Evolutionary conservation across 257 asterid species (phyloP), one percentile per base, ranked within the genome.

Genomic region (Solanum ossicruentum): DNA sequence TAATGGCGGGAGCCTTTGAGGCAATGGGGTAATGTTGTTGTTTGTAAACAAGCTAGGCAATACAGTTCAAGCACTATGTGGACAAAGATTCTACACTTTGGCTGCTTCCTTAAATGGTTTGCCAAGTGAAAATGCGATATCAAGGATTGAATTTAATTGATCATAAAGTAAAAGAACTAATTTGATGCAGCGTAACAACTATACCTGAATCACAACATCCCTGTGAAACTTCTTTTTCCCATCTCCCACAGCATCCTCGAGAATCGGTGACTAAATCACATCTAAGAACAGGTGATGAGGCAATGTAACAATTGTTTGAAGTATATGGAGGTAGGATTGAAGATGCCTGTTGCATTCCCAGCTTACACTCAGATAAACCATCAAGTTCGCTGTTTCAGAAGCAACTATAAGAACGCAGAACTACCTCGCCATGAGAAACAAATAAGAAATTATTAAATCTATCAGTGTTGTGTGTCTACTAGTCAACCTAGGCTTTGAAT

Each of bases 371-470:
- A 72, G 84, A 67, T 83, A 18, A 90, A 55, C 69, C 92, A 80
- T 85, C 51, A 66, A 89, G 84, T 85, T 86, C 82, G 55, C 93
- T 92, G 83, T 54, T 84, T 10, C 66, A 66, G 65, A 84, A 36
- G 51, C 20, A 56, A 57, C 72, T 66, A 83, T 39, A 61, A 65
- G 72, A 61, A 54, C 54, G 12, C 18, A 79, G 7, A 17, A 26
- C 26, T 21, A 17, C 65, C 11, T 21, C 67, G 18, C 66, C 54
- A 23, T 20, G n/a, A 57, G 47, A 81, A 21, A 56, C 18, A 78
- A 20, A 32, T 32, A 41, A 83, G 73, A 60, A 28, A 49, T 56
- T 32, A 20, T 16, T 5, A n/a, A 51, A 11, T 8, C 65, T 26
- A 17, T 51, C 21, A 78, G 83, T 1, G 6, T 26, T 17, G 0